These are phyloP conservation scores for Brassica rapa DNA, from an alignment of 345 rosid genomes.

Conservation along the genomic window DNA sequence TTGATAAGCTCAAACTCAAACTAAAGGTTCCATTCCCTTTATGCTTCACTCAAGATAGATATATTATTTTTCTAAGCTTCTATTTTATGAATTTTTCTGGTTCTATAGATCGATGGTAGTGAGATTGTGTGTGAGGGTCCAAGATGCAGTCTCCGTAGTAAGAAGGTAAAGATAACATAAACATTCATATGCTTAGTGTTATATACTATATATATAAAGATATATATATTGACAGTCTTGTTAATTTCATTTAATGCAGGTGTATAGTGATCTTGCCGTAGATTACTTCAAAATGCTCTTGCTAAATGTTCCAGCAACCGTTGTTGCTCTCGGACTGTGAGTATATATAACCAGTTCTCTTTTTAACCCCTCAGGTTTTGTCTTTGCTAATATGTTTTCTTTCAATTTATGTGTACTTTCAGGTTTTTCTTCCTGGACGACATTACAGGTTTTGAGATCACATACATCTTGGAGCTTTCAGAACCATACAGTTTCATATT, in stretches of 20 bases:
- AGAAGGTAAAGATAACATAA: conserved; percentile 51
- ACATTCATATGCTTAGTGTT: neutral
- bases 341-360: neutral
- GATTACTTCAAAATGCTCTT: conserved; percentile 90
- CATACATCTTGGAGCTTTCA: conserved; percentile 85
- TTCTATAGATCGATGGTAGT: conserved; percentile 65
- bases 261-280: conserved; percentile 85
- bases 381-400: conserved; percentile 12
- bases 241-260: conserved; percentile 43
- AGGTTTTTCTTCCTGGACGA: conserved; percentile 98
- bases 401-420: neutral
- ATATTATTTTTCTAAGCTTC: neutral
- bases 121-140: conserved; percentile 93
- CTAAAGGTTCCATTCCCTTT: conserved; percentile 60
- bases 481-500: conserved; percentile 94
- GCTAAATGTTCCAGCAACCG: conserved; percentile 84
- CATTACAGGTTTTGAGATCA: conserved; percentile 84
- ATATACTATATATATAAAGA: neutral
- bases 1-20: conserved; percentile 58
- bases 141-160: conserved; percentile 89
- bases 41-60: neutral
- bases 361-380: neutral
- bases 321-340: conserved; percentile 63
- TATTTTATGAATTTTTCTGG: neutral
- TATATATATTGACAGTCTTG: neutral